A percentile compares a stretch with the other conserved stretches of the same genome.
Evolutionary conservation across 2,329 filamentous ascomycete species (phyloP).

Genomic region (Aureobasidium pullulans): DNA sequence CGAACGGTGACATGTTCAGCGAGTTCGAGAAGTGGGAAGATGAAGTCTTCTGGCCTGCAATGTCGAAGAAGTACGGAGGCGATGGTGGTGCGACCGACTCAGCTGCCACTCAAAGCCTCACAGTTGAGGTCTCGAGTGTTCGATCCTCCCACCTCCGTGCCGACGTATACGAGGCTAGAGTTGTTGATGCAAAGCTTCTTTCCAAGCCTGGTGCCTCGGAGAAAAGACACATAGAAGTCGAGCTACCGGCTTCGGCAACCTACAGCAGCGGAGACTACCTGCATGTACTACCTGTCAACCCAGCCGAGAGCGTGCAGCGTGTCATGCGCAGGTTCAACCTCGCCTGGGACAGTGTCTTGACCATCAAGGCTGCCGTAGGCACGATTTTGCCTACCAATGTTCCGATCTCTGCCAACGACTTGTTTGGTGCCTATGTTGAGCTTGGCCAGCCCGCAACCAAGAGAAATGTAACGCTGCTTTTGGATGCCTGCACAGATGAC

Average conservation of each 20-base stretch:
- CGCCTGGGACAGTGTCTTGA: slow-evolving; percentile 55
- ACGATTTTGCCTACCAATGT: slow-evolving; percentile 58
- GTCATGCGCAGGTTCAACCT: slow-evolving; percentile 59
- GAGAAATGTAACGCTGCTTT: slow-evolving; percentile 46
- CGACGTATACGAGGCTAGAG: slow-evolving; percentile 55
- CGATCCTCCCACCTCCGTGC: slow-evolving; percentile 54
- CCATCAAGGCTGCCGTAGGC: slow-evolving; percentile 45
- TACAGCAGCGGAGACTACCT: slow-evolving; percentile 73
- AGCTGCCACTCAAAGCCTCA: slow-evolving; percentile 31
- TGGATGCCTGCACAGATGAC: slow-evolving; percentile 44
- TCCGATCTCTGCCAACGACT: slow-evolving; percentile 53
- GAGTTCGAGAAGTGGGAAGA: slow-evolving; percentile 65
- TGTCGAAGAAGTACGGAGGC: slow-evolving; percentile 36
- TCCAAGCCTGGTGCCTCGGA: slow-evolving; percentile 43
- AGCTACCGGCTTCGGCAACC: slow-evolving; percentile 41
- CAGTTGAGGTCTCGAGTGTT: slow-evolving; percentile 47
- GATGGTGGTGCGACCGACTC: slow-evolving; percentile 14
- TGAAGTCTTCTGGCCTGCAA: slow-evolving; percentile 44
- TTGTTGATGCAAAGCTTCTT: slow-evolving; percentile 47
- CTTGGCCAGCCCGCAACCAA: slow-evolving; percentile 65
- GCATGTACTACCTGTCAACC: slow-evolving; percentile 57
- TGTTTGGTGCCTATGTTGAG: slow-evolving; percentile 66
- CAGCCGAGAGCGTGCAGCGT: slow-evolving; percentile 52
- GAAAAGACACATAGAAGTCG: slow-evolving; percentile 49
- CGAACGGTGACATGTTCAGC: slow-evolving; percentile 58